Evolutionary conservation across 192 early-diverging fungal species (phyloP), one percentile per base, ranked within the genome.

Genomic region (Umbelopsis vinacea): DNA sequence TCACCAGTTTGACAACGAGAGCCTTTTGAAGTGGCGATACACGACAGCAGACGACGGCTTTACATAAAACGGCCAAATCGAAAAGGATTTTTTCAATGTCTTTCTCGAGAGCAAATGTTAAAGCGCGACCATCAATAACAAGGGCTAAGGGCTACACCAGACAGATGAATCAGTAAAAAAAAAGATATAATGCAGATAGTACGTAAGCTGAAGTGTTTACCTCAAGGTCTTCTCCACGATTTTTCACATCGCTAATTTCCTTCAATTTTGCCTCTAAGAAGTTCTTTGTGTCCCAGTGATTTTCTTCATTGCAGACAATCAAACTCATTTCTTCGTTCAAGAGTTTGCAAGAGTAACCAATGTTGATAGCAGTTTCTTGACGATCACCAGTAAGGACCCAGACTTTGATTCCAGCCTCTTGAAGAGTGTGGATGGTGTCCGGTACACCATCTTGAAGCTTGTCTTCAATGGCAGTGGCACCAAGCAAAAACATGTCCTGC

Each of bases 11-110:
- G 37, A 98, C 96, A 4, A 98, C 95, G 50, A 97, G 80, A 0
- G 96, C 95, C 81, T 98, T 98, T 80, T 98, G 96, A 47, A 98
- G 79, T 15, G 96, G 96, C n/a, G 94, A 95, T 33, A 98, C 96
- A 68, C 96, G 94, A 72, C 96, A 98, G 81, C 96, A 98, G n/a
- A 98, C 89, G 4, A 98, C 96, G 6, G 96, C 94, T 70, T 95
- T 94, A 76, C 97, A 99, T 67, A 94, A 79, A 68, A 89, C 89
- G 7, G 96, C 95, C 68, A 99, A 81, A 55, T 96, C 94, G 60
- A 97, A 83, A 72, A 99, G 96, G 43, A 84, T 71, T 48, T 80
- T 69, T 78, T 87, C 87, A 26, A 92, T 74, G 63, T 92, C 89
- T 71, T 92, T 90, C 71, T 95, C 91, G 45, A 97, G 85, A 46